Conservation (phyloP, 2,329 filamentous ascomycete genomes). For the Fusarium chaquense region DNA sequence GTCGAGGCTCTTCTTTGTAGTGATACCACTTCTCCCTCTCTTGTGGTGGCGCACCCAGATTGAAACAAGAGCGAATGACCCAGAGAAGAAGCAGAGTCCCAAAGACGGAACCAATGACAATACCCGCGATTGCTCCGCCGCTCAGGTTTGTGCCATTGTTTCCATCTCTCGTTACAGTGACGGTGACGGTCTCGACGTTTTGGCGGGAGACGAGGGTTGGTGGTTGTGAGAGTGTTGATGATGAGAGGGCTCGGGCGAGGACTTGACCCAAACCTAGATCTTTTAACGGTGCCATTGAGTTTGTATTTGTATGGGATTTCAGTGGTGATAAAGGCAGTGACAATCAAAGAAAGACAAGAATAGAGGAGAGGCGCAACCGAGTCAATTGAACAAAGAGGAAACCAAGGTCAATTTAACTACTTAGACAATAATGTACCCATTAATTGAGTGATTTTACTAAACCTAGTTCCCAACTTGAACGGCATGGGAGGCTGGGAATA, state of each 20-base stretch:
- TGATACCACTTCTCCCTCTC: slow-evolving; percentile 52
- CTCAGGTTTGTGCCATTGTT: slow-evolving; percentile 48
- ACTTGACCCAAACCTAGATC: slow-evolving; percentile 32
- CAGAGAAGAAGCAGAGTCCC: slow-evolving; percentile 57
- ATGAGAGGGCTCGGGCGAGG: slow-evolving; percentile 31
- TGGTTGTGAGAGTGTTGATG: slow-evolving; percentile 21
- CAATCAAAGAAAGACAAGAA: not conserved
- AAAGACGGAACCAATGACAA: slow-evolving; percentile 28
- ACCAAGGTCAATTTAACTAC: slow-evolving; percentile 8
- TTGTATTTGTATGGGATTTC: not conserved
- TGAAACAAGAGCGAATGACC: slow-evolving; percentile 60
- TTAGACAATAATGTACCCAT: no score
- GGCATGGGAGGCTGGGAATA: slow-evolving; percentile 11
- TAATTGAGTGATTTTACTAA: slow-evolving; percentile 9
- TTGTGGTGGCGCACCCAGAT: slow-evolving; percentile 54
- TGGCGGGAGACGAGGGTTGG: slow-evolving; percentile 40
- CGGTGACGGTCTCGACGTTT: slow-evolving; percentile 49
- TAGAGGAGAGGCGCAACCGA: not conserved
- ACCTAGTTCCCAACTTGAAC: not conserved
- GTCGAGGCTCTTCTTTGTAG: slow-evolving; percentile 44
- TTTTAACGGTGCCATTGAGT: slow-evolving; percentile 35
- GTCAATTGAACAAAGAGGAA: not conserved
- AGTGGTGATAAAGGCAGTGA: not conserved
- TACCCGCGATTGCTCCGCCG: slow-evolving; percentile 58
- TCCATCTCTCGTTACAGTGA: slow-evolving; percentile 42